Evolutionary conservation across 2,329 filamentous ascomycete species (phyloP), one percentile per base, ranked within the genome.

Genomic region (Cladosporium phlei): DNA sequence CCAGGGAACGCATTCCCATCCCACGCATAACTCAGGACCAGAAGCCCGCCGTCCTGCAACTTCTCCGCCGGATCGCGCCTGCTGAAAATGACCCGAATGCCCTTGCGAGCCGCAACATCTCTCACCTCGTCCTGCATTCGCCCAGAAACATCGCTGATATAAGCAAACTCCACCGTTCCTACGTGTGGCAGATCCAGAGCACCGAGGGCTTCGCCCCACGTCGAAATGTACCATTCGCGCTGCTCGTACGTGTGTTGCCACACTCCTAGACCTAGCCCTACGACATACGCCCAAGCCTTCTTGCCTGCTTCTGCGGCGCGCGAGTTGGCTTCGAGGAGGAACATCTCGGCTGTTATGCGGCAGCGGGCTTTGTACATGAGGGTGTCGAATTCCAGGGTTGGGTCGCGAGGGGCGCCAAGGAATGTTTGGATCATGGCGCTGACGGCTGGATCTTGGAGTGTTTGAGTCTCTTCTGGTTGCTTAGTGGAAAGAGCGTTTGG

Each of bases 1-100:
- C 63, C 61, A 1, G 61, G 60, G 38, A 63, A 63, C 3, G 60
- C 50, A 43, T 65, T 65, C 2, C 59, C 60, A 48, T 66, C 63
- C 61, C 62, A 66, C 2, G 62, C 62, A 51, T 62, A 65, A 32
- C 54, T 62, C 38, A 64, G 30, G 17, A 66, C 57, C 12, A 65
- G 52, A 17, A 65, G 51, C 32, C 43, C 29, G 11, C 58, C 51
- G 4, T 45, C 47, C 21, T 47, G 25, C 20, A 64, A 45, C 29
- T 61, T 59, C 35, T 52, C 57, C 6, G 60, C 58, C 5, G 63
- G 62, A 49, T 59, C 55, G 24, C 56, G 52, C 12, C 52, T 52
- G 12, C 50, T 60, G 51, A 63, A 65, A 3, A 55, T n/a, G 6
- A 58, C 53, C 4, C 51, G 40, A 34, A 63, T 56, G 7, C 46